Evolutionary conservation across 257 asterid species (phyloP).

Genomic region (Leonotis leonurus): DNA sequence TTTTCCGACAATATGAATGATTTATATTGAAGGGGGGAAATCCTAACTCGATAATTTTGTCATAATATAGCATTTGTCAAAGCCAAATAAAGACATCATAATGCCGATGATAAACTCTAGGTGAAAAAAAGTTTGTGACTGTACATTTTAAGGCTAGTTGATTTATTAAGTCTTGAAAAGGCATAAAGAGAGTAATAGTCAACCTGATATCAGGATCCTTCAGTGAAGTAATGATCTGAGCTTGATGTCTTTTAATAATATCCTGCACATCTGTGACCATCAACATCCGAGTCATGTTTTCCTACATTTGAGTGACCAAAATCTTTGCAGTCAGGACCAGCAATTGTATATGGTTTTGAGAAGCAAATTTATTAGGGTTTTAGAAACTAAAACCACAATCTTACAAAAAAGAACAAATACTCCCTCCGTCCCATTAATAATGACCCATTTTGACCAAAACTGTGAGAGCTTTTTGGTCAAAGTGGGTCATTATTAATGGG

Average conservation of each 20-base stretch:
- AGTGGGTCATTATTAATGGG: too few species aligned
- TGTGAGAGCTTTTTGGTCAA: too few species aligned
- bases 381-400: background rate
- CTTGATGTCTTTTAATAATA: constrained; percentile 91
- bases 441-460: too few species aligned
- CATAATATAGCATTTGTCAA: background rate
- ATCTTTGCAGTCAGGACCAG: constrained; percentile 13
- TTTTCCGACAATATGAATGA: background rate
- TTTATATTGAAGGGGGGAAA: background rate
- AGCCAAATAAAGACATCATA: constrained; percentile 1
- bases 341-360: constrained; percentile 9
- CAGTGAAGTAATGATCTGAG: constrained; percentile 91
- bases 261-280: constrained; percentile 97
- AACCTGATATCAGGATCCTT: constrained; percentile 99
- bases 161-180: constrained; percentile 11
- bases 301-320: constrained; percentile 47
- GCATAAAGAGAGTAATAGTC: constrained; percentile 12
- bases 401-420: background rate
- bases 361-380: background rate
- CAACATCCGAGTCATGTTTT: constrained; percentile 95
- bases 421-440: too few species aligned
- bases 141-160: constrained; percentile 4
- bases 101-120: background rate
- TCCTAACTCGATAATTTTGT: background rate
- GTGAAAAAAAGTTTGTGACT: constrained; percentile 2